Evolutionary conservation across 345 rosid species (phyloP).

Genomic region (Brassica incana): DNA sequence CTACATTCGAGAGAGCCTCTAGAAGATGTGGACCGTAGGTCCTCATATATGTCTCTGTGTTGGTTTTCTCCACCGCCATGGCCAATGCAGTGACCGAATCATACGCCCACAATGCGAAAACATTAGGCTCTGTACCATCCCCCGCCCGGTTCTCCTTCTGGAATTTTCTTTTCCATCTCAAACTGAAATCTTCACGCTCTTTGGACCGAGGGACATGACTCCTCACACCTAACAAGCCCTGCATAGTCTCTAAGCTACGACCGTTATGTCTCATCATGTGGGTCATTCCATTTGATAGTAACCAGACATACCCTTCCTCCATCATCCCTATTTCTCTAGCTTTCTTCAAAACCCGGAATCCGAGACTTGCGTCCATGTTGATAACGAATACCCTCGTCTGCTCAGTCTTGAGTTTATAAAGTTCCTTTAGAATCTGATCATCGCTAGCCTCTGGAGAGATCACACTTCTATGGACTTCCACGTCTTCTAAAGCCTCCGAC

Average conservation of each 20-base stretch:
- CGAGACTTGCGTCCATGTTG: slow-evolving; percentile 44
- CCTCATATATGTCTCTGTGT: neutral
- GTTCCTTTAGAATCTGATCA: no score
- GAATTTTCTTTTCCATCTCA: slow-evolving; percentile 33
- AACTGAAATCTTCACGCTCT: slow-evolving; percentile 25
- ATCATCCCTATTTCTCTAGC: slow-evolving; percentile 58
- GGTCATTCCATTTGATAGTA: slow-evolving; percentile 36
- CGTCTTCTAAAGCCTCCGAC: no score
- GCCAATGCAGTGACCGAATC: slow-evolving; percentile 49
- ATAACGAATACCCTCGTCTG: slow-evolving; percentile 60
- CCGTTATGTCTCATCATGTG: slow-evolving; percentile 6
- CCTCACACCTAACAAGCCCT: slow-evolving; percentile 41
- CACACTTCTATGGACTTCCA: no score
- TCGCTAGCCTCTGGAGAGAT: no score
- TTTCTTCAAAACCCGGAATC: slow-evolving; percentile 41
- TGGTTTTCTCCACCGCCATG: slow-evolving; percentile 37
- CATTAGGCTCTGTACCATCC: neutral
- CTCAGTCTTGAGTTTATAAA: slow-evolving; percentile 47
- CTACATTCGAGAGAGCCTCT: slow-evolving; percentile 26
- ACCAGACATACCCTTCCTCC: slow-evolving; percentile 61
- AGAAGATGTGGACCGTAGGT: slow-evolving; percentile 35
- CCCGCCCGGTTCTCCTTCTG: neutral
- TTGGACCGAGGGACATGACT: slow-evolving; percentile 24
- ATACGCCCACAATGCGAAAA: slow-evolving; percentile 44
- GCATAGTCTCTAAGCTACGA: slow-evolving; percentile 14